A percentile compares a stretch with the other conserved stretches of the same genome.
phyloP scores from a whole-genome alignment of 306 rosid genomes.

The Alnus glutinosa region DNA sequence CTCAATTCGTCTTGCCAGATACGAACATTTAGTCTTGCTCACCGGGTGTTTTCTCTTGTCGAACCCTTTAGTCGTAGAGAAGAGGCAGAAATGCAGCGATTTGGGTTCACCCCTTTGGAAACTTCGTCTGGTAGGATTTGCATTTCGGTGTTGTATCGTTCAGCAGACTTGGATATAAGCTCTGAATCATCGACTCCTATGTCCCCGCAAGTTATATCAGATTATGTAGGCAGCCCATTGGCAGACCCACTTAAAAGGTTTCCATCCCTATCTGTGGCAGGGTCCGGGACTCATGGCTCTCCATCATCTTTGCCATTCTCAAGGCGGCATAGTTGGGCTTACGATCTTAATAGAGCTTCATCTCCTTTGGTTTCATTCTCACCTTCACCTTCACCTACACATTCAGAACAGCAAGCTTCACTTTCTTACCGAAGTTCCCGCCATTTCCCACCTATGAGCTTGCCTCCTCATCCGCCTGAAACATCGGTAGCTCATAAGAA shows the following conservation, averaged over 20 bases:
- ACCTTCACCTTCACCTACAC: constrained; percentile 59
- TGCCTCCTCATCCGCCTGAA: constrained; percentile 75
- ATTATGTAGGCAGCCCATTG: constrained; percentile 87
- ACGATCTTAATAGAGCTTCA: constrained; percentile 56
- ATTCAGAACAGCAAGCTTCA: constrained; percentile 57
- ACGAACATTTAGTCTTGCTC: constrained; percentile 57
- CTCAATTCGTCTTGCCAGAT: constrained; percentile 66
- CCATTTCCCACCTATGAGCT: constrained; percentile 51
- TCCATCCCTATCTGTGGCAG: constrained; percentile 55
- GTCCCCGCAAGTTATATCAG: constrained; percentile 71
- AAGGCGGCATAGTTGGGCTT: constrained; percentile 72
- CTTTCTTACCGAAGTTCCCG: constrained; percentile 44
- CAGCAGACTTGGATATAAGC: constrained; percentile 49
- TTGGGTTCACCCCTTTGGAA: constrained; percentile 81
- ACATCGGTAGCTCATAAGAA: constrained; percentile 48
- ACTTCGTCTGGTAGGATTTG: constrained; percentile 75
- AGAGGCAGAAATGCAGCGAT: constrained; percentile 71
- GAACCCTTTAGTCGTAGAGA: constrained; percentile 70
- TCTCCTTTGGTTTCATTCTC: constrained; percentile 50
- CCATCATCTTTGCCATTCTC: constrained; percentile 52
- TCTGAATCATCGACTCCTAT: constrained; percentile 65
- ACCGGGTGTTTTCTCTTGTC: constrained; percentile 62
- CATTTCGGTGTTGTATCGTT: constrained; percentile 63
- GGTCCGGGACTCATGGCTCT: constrained; percentile 49
- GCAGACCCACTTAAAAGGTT: constrained; percentile 62